Evolutionary conservation across 2,329 filamentous ascomycete species (phyloP).

Genomic region (Monosporascus sp.): DNA sequence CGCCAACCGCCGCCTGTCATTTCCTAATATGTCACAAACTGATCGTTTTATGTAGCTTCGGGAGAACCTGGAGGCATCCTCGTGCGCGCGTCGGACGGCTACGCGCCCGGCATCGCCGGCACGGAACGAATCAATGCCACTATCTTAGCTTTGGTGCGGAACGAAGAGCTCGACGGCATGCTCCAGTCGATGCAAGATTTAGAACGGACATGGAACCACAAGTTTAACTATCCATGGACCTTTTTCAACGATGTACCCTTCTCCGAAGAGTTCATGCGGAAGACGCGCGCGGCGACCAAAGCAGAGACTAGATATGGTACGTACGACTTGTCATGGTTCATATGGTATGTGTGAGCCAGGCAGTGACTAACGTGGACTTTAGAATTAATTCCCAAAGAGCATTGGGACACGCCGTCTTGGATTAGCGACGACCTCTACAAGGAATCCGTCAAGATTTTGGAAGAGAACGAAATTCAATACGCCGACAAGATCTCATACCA

Average conservation of each 20-base stretch:
- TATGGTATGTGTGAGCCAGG: not conserved
- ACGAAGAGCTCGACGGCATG: conserved; percentile 80
- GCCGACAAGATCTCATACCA: conserved; percentile 86
- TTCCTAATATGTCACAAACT: conserved; percentile 3
- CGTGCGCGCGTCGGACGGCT: conserved; percentile 68
- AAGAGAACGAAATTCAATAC: conserved; percentile 86
- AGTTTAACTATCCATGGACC: conserved; percentile 99
- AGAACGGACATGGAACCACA: conserved; percentile 92
- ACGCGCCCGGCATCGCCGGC: conserved; percentile 67
- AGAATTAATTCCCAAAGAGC: conserved; percentile 89
- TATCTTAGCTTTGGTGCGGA: conserved; percentile 84
- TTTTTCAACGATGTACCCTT: conserved; percentile 98
- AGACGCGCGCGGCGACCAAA: conserved; percentile 76
- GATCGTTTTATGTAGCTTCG: conserved; percentile 53
- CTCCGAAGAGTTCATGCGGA: conserved; percentile 83
- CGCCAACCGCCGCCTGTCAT: not conserved
- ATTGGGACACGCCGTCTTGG: conserved; percentile 90
- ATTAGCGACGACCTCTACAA: conserved; percentile 82
- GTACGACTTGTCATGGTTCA: not conserved
- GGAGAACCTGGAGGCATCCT: conserved; percentile 76
- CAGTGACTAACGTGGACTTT: conserved; percentile 21
- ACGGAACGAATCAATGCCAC: conserved; percentile 90
- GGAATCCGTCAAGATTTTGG: conserved; percentile 76
- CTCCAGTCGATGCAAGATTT: conserved; percentile 85
- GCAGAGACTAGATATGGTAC: conserved; percentile 81